Evolutionary conservation across 2,329 filamentous ascomycete genomes (phyloP), one percentile per base, ranked within the genome.

Genomic region (Penicillium sp.): DNA sequence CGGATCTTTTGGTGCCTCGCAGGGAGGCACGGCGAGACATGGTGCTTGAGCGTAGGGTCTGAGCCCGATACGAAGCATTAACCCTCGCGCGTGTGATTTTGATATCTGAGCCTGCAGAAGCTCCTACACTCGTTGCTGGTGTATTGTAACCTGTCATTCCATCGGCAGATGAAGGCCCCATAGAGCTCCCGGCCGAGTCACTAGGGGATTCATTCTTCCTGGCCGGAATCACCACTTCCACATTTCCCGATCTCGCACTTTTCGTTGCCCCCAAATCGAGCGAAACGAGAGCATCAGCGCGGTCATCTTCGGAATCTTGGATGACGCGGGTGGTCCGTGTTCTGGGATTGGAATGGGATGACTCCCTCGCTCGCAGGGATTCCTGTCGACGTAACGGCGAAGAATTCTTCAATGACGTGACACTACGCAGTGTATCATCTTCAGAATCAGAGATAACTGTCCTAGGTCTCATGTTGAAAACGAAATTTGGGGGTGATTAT

Each of bases 51-150:
- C 65, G 70, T 29, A 78, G 62, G 43, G 70, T 65, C 33, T 65
- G 63, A n/a, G 67, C 70, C 38, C 72, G 71, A 28, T 66, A 65
- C 8, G 71, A 65, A 16, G 73, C 69, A 50, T 64, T 68, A n/a
- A 73, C 56, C 19, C 64, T 56, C 26, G 55, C 57, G 20, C 46
- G 57, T 45, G 53, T 31, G 9, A 40, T 43, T 14, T 49, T 59
- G 18, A 54, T 54, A 34, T 64, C 59, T 10, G 70, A 70, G 16
- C 70, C 66, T 3, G 79, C 80, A 7, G 80, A 83, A 13, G 68
- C 70, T 32, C 71, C 67, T 38, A 74, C 70, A 59, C 78, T 83
- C 14, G 82, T 85, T 25, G 71, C 76, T 4, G 81, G 80, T 3
- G 82, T 85, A 43, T 79, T 80, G 53, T 75, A 77, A 13, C 72